Evolutionary conservation across 768 basidiomycete species (phyloP).

Genomic region (Myochromella boudieri): DNA sequence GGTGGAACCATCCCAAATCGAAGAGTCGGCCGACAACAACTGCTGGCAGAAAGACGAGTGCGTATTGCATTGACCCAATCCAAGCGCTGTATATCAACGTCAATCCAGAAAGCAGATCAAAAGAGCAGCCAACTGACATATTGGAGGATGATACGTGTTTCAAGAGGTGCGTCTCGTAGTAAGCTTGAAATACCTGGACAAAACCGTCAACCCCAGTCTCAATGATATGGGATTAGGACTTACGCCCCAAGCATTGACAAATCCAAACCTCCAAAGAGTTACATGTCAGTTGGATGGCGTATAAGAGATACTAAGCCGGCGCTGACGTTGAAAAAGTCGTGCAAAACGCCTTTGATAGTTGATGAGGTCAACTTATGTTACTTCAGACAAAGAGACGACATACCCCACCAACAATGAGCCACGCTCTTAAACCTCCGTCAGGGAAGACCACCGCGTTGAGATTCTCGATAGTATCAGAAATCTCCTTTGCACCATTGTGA

Average conservation of each 20-base stretch:
- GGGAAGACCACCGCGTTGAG: constrained; percentile 25
- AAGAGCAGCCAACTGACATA: constrained; percentile 40
- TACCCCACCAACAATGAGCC: constrained; percentile 42
- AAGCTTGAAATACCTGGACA: constrained; percentile 55
- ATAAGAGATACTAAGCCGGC: too few species aligned
- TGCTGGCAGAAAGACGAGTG: constrained; percentile 49
- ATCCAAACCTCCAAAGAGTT: constrained; percentile 41
- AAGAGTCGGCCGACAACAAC: constrained; percentile 56
- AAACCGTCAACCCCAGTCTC: neutral
- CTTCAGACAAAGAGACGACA: neutral
- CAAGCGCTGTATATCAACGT: constrained; percentile 29
- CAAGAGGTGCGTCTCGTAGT: constrained; percentile 51
- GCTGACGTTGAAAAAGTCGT: constrained; percentile 41
- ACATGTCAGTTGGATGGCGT: too few species aligned
- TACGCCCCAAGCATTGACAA: constrained; percentile 59
- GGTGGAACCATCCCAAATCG: constrained; percentile 57
- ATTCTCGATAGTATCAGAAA: too few species aligned
- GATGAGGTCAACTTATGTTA: neutral
- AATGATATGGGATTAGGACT: constrained; percentile 15
- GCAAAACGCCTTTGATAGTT: constrained; percentile 14
- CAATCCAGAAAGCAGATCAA: neutral
- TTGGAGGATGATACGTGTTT: constrained; percentile 42
- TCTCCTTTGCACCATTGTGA: too few species aligned
- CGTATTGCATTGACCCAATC: constrained; percentile 42
- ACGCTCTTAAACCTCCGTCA: constrained; percentile 44